phyloP scores from a whole-genome alignment of 2,329 filamentous ascomycete species.

The Lasiodiplodia theobromae region DNA sequence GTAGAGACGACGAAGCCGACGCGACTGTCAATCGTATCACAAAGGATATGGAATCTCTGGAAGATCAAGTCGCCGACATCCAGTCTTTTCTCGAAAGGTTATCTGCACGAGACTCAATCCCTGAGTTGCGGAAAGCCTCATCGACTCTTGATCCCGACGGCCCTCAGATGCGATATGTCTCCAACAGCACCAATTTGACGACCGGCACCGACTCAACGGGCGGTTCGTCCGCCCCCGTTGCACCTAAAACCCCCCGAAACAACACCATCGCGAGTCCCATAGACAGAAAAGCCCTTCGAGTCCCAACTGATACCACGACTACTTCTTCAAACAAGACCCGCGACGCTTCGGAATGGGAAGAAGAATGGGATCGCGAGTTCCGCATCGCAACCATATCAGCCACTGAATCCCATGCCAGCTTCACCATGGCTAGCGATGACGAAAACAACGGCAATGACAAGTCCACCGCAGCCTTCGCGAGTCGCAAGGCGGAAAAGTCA shows the following conservation, averaged over 20 bases:
- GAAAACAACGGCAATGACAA: background rate
- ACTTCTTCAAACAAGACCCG: background rate
- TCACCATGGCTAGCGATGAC: background rate
- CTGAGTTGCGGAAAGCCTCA: background rate
- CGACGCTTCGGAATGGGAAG: background rate
- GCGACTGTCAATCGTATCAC: background rate
- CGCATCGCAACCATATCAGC: background rate
- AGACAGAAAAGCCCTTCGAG: background rate
- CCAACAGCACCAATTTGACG: background rate
- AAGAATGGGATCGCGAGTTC: background rate
- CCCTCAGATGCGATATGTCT: background rate
- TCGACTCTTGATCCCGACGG: background rate
- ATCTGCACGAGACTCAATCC: background rate
- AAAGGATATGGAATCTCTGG: background rate
- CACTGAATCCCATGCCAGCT: background rate
- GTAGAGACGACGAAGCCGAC: background rate
- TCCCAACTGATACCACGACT: background rate
- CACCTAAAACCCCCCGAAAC: background rate
- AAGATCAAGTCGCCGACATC: background rate
- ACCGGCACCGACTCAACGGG: background rate
- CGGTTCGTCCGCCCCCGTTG: background rate
- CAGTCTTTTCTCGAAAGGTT: background rate
- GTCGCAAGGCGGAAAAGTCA: background rate
- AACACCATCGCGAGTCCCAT: background rate
- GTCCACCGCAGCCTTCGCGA: background rate